Percentiles rank a stretch among this genome's conserved stretches.
Conservation (phyloP, 2,329 filamentous ascomycete genomes). For the Phialocephala sp. region DNA sequence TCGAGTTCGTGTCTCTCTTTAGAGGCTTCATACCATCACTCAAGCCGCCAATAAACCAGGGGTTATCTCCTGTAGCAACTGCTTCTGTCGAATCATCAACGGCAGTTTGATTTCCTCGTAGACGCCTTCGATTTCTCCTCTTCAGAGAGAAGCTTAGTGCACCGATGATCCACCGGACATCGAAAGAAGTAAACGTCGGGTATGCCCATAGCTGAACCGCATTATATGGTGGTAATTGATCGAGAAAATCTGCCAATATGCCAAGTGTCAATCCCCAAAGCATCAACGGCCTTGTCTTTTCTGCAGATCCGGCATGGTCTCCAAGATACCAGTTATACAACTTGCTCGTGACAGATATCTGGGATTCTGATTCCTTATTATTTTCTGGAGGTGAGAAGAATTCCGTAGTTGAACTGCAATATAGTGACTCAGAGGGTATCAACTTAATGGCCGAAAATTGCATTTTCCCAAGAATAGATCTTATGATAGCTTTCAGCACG, state of each 20-base stretch:
- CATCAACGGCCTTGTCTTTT: slow-evolving; percentile 54
- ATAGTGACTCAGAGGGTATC: slow-evolving; percentile 64
- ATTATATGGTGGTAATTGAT: slow-evolving; percentile 66
- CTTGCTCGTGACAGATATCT: slow-evolving; percentile 17
- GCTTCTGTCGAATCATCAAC: slow-evolving; percentile 39
- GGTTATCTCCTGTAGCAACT: slow-evolving; percentile 32
- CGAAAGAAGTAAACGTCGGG: slow-evolving; percentile 69
- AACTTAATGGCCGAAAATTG: slow-evolving; percentile 69
- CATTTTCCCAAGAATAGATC: slow-evolving; percentile 67
- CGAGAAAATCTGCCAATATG: slow-evolving; percentile 70
- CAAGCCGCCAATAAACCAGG: slow-evolving; percentile 32
- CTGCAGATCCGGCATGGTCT: slow-evolving; percentile 40
- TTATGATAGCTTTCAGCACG: slow-evolving; percentile 58
- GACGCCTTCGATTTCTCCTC: slow-evolving; percentile 49
- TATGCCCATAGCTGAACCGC: slow-evolving; percentile 69
- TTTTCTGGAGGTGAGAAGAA: slow-evolving; percentile 46
- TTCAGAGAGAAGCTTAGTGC: slow-evolving; percentile 64
- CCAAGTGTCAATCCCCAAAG: slow-evolving; percentile 74
- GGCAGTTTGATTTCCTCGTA: slow-evolving; percentile 40
- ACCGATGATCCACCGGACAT: slow-evolving; percentile 64
- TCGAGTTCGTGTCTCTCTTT: slow-evolving; percentile 30
- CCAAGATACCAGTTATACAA: slow-evolving; percentile 41
- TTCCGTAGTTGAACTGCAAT: slow-evolving; percentile 58
- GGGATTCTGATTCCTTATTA: neutral
- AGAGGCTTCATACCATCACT: slow-evolving; percentile 29